Evolutionary conservation across 768 basidiomycete species (phyloP).

Genomic region (Crassisporium funariophilum): DNA sequence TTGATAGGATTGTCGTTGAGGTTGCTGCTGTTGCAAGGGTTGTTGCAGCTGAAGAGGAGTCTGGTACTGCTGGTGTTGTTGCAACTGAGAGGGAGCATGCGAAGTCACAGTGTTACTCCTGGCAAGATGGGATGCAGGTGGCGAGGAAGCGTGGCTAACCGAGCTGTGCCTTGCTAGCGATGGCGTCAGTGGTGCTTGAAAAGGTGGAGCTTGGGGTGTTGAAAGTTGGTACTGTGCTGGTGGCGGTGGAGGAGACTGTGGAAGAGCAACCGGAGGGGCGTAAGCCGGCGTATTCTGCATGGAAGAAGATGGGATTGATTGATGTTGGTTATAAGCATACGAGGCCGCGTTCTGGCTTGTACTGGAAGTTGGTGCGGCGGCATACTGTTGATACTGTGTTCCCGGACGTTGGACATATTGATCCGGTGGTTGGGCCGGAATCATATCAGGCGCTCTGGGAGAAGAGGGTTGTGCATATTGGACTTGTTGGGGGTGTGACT

Average conservation of each 20-base stretch:
- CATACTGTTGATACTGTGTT: constrained; percentile 27
- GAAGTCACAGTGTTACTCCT: constrained; percentile 37
- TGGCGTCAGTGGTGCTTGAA: constrained; percentile 12
- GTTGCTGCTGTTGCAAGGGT: constrained; percentile 26
- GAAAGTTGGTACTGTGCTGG: constrained; percentile 23
- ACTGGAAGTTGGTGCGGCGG: constrained; percentile 6
- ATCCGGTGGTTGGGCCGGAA: constrained; percentile 5
- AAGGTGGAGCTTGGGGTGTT: constrained; percentile 24
- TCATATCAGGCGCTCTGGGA: constrained; percentile 3
- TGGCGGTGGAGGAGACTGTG: constrained; percentile 21
- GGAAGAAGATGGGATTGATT: constrained; percentile 6
- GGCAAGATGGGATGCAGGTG: constrained; percentile 27
- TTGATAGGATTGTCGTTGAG: constrained; percentile 31
- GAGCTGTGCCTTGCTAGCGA: constrained; percentile 37
- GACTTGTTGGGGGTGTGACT: not conserved
- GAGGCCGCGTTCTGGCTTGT: constrained; percentile 1
- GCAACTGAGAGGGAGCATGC: constrained; percentile 20
- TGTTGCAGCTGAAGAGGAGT: constrained; percentile 15
- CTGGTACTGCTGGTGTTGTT: constrained; percentile 29
- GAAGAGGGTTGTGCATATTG: constrained; percentile 8
- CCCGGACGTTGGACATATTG: constrained; percentile 11
- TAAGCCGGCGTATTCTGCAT: constrained; percentile 14
- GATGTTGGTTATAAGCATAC: constrained; percentile 4
- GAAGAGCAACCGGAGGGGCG: constrained; percentile 26
- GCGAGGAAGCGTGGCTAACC: constrained; percentile 30